Percentiles rank a stretch among this genome's conserved stretches.
These are phyloP conservation scores for Lanmaoa pseudosensibilis DNA, from an alignment of 768 basidiomycete species.

Conservation along the genomic window DNA sequence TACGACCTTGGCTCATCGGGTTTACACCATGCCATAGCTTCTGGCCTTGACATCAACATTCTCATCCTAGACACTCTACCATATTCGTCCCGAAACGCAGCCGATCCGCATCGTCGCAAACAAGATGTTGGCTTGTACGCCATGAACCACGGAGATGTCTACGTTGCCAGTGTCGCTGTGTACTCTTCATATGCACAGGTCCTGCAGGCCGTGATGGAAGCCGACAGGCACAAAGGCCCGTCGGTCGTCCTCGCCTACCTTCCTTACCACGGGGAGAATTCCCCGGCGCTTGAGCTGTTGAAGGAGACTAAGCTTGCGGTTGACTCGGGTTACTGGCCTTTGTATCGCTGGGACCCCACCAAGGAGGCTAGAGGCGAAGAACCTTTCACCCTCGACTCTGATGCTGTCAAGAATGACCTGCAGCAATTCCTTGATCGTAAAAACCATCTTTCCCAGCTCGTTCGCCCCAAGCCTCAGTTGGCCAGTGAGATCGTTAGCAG, in stretches of 20 bases:
- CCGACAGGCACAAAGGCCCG: constrained; percentile 86
- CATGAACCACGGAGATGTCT: constrained; percentile 97
- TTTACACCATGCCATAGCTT: constrained; percentile 91
- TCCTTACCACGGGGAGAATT: constrained; percentile 77
- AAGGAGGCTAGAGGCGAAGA: constrained; percentile 75
- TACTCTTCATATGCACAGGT: constrained; percentile 96
- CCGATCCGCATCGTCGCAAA: constrained; percentile 76
- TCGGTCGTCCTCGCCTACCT: constrained; percentile 93
- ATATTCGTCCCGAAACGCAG: constrained; percentile 73
- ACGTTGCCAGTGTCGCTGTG: constrained; percentile 92
- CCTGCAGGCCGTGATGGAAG: constrained; percentile 86
- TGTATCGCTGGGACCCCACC: constrained; percentile 96
- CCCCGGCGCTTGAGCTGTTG: constrained; percentile 83
- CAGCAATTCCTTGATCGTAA: constrained; percentile 93
- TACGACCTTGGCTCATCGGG: constrained; percentile 96
- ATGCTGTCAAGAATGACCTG: constrained; percentile 90
- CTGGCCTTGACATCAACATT: constrained; percentile 89
- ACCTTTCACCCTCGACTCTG: constrained; percentile 90
- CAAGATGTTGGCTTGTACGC: constrained; percentile 97
- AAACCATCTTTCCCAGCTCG: constrained; percentile 94
- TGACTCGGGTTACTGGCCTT: constrained; percentile 95
- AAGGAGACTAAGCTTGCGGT: constrained; percentile 98
- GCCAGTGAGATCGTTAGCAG: constrained; percentile 81
- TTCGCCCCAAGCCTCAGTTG: constrained; percentile 75
- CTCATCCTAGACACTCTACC: constrained; percentile 92